Conservation (phyloP, 1,139 yeast species). For the Geotrichum bryndzae region DNA sequence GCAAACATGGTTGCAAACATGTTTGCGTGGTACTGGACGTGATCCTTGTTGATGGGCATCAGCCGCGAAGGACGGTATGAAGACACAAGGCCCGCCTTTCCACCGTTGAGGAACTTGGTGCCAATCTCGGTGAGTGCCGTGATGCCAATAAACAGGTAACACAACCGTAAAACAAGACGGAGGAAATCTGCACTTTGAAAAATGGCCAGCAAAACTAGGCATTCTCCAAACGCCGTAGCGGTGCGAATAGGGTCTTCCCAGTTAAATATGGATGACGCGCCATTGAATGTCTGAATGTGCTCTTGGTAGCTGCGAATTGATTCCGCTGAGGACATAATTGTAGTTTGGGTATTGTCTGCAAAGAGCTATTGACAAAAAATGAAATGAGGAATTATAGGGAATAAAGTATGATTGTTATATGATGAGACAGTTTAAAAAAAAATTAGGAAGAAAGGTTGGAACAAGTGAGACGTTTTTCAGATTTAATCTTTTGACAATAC, state of each 20-base stretch:
- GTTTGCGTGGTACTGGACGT: conserved; percentile 32
- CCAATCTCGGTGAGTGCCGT: conserved; percentile 32
- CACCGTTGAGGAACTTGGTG: conserved; percentile 33
- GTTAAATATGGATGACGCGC: conserved; percentile 43
- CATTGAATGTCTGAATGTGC: conserved; percentile 11
- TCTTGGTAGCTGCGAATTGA: conserved; percentile 17
- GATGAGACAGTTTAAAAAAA: not conserved
- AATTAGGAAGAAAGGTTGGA: not conserved
- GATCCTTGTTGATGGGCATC: conserved; percentile 29
- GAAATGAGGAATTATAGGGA: not conserved
- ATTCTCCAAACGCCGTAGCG: conserved; percentile 68
- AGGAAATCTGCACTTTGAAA: conserved; percentile 66
- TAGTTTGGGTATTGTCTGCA: not conserved
- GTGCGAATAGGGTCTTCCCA: conserved; percentile 82
- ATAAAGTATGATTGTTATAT: too few species aligned
- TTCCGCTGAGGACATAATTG: conserved; percentile 12
- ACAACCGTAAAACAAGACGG: conserved; percentile 54
- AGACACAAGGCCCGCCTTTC: conserved; percentile 32
- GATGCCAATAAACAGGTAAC: conserved; percentile 36
- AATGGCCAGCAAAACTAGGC: conserved; percentile 53
- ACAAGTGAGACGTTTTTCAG: not conserved
- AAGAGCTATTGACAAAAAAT: not conserved
- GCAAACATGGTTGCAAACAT: conserved; percentile 30
- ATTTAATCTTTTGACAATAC: not conserved
- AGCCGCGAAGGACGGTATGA: conserved; percentile 35